Evolutionary conservation across 768 basidiomycete species (phyloP).

Genomic region (Phanerochaete sordida): DNA sequence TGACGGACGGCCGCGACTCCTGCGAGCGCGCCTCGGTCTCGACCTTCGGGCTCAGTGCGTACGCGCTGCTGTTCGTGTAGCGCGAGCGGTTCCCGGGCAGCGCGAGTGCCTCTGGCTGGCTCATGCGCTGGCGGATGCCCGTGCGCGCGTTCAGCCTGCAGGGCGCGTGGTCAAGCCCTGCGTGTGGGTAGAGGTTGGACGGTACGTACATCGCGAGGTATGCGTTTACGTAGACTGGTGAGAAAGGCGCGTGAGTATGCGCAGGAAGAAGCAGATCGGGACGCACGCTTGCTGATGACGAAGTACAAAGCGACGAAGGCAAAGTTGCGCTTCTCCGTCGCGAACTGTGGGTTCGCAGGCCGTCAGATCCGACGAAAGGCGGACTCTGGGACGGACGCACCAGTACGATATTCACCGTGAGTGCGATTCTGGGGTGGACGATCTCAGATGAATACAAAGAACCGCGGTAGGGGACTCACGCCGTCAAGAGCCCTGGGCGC

Average conservation of each 20-base stretch:
- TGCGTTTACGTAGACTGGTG: conserved; percentile 2
- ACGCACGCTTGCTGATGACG: neutral
- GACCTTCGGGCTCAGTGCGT: no score
- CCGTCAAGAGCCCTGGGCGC: neutral
- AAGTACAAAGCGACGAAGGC: neutral
- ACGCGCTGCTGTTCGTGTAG: no score
- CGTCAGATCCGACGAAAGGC: neutral
- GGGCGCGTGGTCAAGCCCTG: neutral
- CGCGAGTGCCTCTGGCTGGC: no score
- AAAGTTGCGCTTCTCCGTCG: neutral
- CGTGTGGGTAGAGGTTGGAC: neutral
- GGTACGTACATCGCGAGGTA: conserved; percentile 6
- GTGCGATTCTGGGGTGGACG: neutral
- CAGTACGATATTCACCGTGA: neutral
- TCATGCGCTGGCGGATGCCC: neutral
- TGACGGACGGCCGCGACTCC: no score
- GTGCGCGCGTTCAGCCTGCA: neutral
- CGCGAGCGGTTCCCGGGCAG: no score
- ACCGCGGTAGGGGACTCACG: neutral
- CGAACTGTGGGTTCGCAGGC: neutral
- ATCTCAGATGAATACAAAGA: neutral
- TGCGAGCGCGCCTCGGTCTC: no score
- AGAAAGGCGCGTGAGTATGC: neutral
- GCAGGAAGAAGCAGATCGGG: neutral
- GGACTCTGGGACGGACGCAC: neutral